Evolutionary conservation across 441 rosid species (phyloP).

Genomic region (Omphalea diandra): DNA sequence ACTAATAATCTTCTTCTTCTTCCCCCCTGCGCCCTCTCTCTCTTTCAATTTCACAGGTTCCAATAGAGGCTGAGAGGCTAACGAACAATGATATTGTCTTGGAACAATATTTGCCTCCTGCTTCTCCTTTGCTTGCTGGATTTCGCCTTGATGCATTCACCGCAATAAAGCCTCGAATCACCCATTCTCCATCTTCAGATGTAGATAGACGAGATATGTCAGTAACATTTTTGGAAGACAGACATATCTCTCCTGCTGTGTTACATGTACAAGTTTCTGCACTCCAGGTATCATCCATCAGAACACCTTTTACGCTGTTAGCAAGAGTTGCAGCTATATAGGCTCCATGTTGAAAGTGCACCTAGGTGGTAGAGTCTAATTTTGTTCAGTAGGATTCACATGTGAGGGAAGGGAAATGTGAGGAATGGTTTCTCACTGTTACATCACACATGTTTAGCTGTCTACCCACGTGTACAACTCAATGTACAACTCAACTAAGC

Average conservation of each 20-base stretch:
- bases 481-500: too few relatives aligned
- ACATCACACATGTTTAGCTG: too few relatives aligned
- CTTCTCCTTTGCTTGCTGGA: constrained; percentile 73
- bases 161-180: constrained; percentile 74
- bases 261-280: constrained; percentile 75
- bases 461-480: too few relatives aligned
- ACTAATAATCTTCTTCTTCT: not conserved
- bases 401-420: too few relatives aligned
- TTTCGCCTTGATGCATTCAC: constrained; percentile 81
- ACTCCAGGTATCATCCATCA: constrained; percentile 56
- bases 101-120: constrained; percentile 77
- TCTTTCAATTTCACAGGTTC: constrained; percentile 49
- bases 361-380: too few relatives aligned
- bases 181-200: constrained; percentile 78
- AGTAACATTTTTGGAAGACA: constrained; percentile 64
- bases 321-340: too few relatives aligned
- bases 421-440: too few relatives aligned
- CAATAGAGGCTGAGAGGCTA: constrained; percentile 67
- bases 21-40: not conserved
- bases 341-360: too few relatives aligned
- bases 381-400: too few relatives aligned
- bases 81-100: constrained; percentile 63
- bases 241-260: constrained; percentile 75
- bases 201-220: constrained; percentile 57
- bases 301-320: not conserved